Base-by-base conservation (phyloP, 345 rosid species). In the Linum usitatissimum region DNA sequence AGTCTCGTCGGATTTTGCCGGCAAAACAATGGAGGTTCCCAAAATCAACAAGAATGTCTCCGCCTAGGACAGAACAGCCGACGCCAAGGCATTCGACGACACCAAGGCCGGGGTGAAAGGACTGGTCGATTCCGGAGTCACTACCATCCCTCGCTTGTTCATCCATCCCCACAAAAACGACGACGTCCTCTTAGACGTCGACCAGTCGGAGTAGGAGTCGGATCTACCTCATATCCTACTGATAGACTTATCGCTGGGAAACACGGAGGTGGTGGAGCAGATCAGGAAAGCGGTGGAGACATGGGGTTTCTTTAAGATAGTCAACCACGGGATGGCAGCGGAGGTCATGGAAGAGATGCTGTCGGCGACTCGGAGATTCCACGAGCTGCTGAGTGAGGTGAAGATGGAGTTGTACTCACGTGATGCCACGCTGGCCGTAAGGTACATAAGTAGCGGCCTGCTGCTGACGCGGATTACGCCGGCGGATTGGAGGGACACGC, bases 31-130 rank as follows among this genome's bases (percentile, higher is more conserved):
- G 38, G 38, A 34, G 38, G 0, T 7, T 34, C 38, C 5, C 38
- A 1, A 34, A 34, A 23, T 23, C 28, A 23, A 23, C 28, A 23
- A 23, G 28, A 34, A 34, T 34, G 8, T 34, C 8, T 4, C 38
- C 38, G 8, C 66, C 13, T 65, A 60, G 34, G 68, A 59, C 19
- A 5, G 82, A n/a, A 38, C 9, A 18, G 63, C 59, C 0, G 84
- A 68, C 6, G 9, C 74, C 7, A 67, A 72, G 48, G 70, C 63
- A 18, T 77, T 80, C 30, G 79, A 77, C 19, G 77, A 68, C 6
- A 59, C 84, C 30, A 77, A 79, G 64, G 69, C 65, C 5, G 78
- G 80, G 0, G 78, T 74, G 1, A 76, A 79, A 57, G 77, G 77
- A 17, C 72, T 80, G 1, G 70, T 72, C 0, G 84, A 80, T 34